These are phyloP conservation scores for Danielia reshetovae DNA, from an alignment of 805 yeast genomes.

Conservation along the genomic window DNA sequence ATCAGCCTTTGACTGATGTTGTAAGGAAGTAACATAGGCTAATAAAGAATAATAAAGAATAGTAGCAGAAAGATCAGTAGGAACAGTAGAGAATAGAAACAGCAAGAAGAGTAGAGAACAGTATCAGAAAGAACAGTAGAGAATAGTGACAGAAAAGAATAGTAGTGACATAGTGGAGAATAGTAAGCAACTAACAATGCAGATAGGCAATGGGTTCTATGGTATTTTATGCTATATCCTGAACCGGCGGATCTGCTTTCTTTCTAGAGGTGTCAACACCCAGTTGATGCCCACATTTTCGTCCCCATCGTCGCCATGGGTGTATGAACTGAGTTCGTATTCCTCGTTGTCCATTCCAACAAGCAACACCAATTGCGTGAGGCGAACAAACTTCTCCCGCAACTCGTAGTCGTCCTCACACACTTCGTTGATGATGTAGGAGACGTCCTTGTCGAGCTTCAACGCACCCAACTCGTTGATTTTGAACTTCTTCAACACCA, in stretches of 20 bases:
- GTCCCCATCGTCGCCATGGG: conserved; percentile 21
- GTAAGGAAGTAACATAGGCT: too few species aligned
- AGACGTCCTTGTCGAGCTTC: conserved; percentile 76
- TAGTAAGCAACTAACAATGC: too few species aligned
- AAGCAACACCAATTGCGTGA: conserved; percentile 80
- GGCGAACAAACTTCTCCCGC: conserved; percentile 72
- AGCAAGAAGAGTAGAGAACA: too few species aligned
- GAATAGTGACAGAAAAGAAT: too few species aligned
- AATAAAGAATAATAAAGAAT: too few species aligned
- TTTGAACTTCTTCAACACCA: conserved; percentile 49
- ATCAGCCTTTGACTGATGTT: conserved; percentile 18
- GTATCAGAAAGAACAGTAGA: too few species aligned
- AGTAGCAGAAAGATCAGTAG: too few species aligned
- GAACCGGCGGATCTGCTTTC: conserved; percentile 56
- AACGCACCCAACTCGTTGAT: conserved; percentile 82
- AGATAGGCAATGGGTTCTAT: not conserved
- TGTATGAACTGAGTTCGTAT: conserved; percentile 33
- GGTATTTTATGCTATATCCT: conserved; percentile 52
- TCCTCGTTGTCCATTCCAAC: conserved; percentile 75
- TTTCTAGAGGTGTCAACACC: conserved; percentile 76
- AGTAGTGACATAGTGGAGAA: too few species aligned
- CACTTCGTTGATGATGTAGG: conserved; percentile 67
- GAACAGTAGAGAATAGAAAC: too few species aligned
- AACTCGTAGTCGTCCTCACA: conserved; percentile 69
- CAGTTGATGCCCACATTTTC: conserved; percentile 45